Conservation (phyloP, 805 yeast genomes). For the Zygosaccharomyces rouxii region DNA sequence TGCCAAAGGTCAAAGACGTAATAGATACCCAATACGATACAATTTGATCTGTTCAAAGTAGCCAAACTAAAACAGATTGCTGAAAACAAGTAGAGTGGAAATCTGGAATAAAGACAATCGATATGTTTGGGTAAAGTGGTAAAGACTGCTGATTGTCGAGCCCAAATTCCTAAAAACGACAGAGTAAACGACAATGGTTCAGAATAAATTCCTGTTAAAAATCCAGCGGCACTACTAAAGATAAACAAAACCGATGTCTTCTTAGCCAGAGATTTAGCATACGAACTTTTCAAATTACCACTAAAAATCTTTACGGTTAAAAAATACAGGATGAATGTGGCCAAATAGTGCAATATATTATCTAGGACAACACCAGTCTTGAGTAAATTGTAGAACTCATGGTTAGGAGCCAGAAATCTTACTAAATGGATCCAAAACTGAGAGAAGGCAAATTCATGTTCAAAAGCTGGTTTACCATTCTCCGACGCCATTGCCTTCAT, state of each 20-base stretch:
- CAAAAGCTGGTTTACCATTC: constrained; percentile 51
- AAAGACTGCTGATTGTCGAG: constrained; percentile 41
- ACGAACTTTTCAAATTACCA: constrained; percentile 13
- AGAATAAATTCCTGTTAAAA: constrained; percentile 67
- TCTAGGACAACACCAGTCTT: constrained; percentile 46
- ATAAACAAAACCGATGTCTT: constrained; percentile 46
- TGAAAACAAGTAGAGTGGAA: constrained; percentile 20
- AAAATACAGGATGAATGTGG: constrained; percentile 46
- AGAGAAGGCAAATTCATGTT: constrained; percentile 88
- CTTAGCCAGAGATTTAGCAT: constrained; percentile 28
- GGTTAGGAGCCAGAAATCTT: constrained; percentile 11
- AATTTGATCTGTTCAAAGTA: constrained; percentile 68
- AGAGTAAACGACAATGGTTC: constrained; percentile 67
- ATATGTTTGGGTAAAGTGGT: constrained; percentile 14
- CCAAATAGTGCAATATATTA: constrained; percentile 48
- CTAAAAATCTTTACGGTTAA: constrained; percentile 42
- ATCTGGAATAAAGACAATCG: constrained; percentile 12
- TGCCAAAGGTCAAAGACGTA: constrained; percentile 53
- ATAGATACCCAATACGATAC: constrained; percentile 64
- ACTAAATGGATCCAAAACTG: constrained; percentile 67
- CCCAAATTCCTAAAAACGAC: constrained; percentile 51
- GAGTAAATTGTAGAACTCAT: constrained; percentile 42
- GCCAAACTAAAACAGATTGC: constrained; percentile 48
- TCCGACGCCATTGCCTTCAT: constrained; percentile 44
- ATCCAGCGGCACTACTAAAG: constrained; percentile 77